phyloP scores from a whole-genome alignment of 768 basidiomycete species.

The Boletus rubropictus region DNA sequence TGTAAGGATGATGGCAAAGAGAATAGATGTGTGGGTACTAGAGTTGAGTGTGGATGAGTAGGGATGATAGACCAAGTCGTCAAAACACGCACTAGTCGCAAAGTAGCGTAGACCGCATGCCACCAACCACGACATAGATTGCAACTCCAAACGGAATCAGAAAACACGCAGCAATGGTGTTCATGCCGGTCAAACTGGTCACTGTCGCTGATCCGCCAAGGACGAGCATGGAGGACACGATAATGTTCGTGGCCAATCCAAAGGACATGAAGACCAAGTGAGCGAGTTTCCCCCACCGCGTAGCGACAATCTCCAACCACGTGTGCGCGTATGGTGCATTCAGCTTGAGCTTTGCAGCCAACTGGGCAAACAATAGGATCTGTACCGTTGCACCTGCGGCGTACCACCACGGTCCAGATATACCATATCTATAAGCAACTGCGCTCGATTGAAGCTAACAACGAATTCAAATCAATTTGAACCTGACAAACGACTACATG shows the following conservation, averaged over 20 bases:
- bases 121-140: constrained; percentile 83
- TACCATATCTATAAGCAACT: constrained; percentile 79
- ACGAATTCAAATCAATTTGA: constrained; percentile 5
- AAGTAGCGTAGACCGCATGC: constrained; percentile 79
- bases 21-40: constrained; percentile 81
- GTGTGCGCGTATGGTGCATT: constrained; percentile 87
- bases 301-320: constrained; percentile 80
- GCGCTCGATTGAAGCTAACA: constrained; percentile 70
- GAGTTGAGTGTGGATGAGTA: background rate
- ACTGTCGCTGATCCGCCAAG: constrained; percentile 86
- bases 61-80: background rate
- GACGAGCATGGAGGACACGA: constrained; percentile 83
- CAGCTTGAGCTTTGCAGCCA: constrained; percentile 87
- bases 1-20: constrained; percentile 79
- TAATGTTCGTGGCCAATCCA: constrained; percentile 86
- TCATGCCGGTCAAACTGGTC: constrained; percentile 83
- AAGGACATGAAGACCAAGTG: constrained; percentile 89
- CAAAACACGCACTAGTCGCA: constrained; percentile 70
- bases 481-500: background rate
- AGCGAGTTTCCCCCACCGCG: constrained; percentile 73
- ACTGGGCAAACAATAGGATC: constrained; percentile 85
- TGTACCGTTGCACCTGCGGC: constrained; percentile 86
- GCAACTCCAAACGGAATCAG: constrained; percentile 83
- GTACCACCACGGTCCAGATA: constrained; percentile 88
- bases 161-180: constrained; percentile 86